Base-by-base conservation (phyloP, 2,329 filamentous ascomycete genomes). In the Gnomoniopsis sp. region DNA sequence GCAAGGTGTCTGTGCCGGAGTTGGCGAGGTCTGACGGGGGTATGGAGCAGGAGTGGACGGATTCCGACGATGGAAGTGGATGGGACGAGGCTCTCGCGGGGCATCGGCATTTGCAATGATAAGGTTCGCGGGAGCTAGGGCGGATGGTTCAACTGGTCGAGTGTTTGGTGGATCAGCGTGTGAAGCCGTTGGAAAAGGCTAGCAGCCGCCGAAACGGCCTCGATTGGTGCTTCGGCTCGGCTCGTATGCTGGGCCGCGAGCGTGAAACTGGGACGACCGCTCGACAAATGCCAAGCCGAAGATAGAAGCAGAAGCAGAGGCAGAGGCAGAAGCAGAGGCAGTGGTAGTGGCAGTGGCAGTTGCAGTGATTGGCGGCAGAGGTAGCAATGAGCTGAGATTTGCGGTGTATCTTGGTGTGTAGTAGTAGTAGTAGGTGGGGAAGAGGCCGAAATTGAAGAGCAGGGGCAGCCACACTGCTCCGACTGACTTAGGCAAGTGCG, bases 161-260 rank as follows among this genome's bases (percentile, higher is more conserved):
- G 62, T 59, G 53, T 54, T 59, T 66, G 65, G 53, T 60, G 65
- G 49, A 59, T 67, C 64, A 65, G 74, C 70, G 74, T 75, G 71
- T 64, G 79, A 74, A 79, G 77, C 77, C 79, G 78, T 81, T 72
- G 77, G 75, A 73, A 73, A 68, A 69, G 73, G 64, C 57, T 51
- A 55, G 65, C 63, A 65, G 72, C 76, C 75, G 78, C 71, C 70
- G 71, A 67, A 67, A 78, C 74, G 77, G 77, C 76, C 73, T 75
- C 76, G 74, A 65, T 63, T 61, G 60, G 58, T 26, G 47, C 23
- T 56, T 44, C 41, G 59, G 56, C 49, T 55, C 56, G 59, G 59
- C 56, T 41, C 36, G 56, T 48, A 22, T 38, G 30, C 36, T 12
- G 23, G 34, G 43, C 8, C 15, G 19, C 21, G 43, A 17, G 6